Percentiles rank a stretch among this genome's conserved stretches.
These are phyloP conservation scores for Fomitopsis schrenkii DNA, from an alignment of 1,284 basidiomycete genomes.

Conservation along the genomic window DNA sequence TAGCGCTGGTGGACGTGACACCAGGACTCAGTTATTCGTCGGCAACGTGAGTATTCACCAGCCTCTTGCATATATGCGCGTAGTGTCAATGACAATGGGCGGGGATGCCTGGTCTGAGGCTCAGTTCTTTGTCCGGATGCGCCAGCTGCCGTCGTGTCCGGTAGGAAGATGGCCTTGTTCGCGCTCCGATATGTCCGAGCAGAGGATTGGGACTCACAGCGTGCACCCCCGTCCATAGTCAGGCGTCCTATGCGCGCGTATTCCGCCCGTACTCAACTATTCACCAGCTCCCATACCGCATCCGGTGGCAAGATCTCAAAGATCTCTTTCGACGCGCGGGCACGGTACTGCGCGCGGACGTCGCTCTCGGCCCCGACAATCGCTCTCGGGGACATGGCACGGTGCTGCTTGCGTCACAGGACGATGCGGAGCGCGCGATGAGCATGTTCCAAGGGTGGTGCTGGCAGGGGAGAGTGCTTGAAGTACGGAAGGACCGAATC, in stretches of 20 bases:
- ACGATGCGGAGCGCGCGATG: slow-evolving; percentile 88
- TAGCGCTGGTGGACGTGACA: slow-evolving; percentile 63
- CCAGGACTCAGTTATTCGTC: slow-evolving; percentile 86
- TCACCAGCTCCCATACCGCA: slow-evolving; percentile 79
- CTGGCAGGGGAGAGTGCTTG: slow-evolving; percentile 89
- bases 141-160: too few relatives aligned
- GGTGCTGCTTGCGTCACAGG: slow-evolving; percentile 85
- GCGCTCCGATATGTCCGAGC: too few relatives aligned
- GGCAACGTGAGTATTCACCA: slow-evolving; percentile 65
- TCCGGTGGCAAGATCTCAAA: slow-evolving; percentile 97
- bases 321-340: slow-evolving; percentile 95
- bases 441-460: slow-evolving; percentile 90
- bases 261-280: background rate
- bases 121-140: too few relatives aligned
- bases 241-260: background rate
- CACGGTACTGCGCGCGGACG: slow-evolving; percentile 92
- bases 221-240: background rate
- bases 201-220: too few relatives aligned
- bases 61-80: background rate
- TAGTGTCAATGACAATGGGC: too few relatives aligned
- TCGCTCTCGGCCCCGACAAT: slow-evolving; percentile 89
- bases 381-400: slow-evolving; percentile 92
- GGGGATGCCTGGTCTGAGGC: too few relatives aligned
- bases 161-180: too few relatives aligned
- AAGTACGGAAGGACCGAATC: slow-evolving; percentile 83